Evolutionary conservation across 495 filamentous ascomycete genomes (phyloP).

Genomic region (Lichina pygmaea): DNA sequence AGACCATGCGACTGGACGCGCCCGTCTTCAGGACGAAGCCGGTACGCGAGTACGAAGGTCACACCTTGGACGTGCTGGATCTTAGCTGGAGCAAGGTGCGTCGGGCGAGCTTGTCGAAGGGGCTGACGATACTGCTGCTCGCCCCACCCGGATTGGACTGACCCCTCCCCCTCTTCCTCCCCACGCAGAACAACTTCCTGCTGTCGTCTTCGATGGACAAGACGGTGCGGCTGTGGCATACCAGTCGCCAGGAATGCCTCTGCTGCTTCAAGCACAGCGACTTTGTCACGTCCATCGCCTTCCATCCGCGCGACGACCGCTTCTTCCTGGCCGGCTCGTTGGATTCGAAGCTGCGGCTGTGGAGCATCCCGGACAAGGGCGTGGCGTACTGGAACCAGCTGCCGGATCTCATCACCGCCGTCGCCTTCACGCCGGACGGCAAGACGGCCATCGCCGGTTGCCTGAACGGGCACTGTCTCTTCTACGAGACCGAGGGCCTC

Average conservation of each 20-base stretch:
- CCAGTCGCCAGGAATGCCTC: constrained; percentile 60
- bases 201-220: constrained; percentile 97
- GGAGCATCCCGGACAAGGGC: constrained; percentile 92
- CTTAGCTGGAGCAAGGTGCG: constrained; percentile 85
- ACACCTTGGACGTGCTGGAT: constrained; percentile 69
- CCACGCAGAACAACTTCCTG: constrained; percentile 66
- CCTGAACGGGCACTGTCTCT: constrained; percentile 60
- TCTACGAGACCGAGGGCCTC: constrained; percentile 86
- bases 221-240: constrained; percentile 86
- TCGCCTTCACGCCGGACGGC: constrained; percentile 82
- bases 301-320: constrained; percentile 83
- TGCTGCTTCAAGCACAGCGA: constrained; percentile 94
- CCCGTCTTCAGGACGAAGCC: constrained; percentile 73
- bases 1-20: constrained; percentile 39
- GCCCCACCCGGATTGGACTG: neutral
- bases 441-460: constrained; percentile 73
- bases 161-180: neutral
- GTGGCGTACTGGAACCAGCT: constrained; percentile 68
- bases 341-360: constrained; percentile 74
- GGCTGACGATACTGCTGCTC: too few species aligned
- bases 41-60: constrained; percentile 53
- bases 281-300: constrained; percentile 82
- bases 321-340: constrained; percentile 91
- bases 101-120: neutral
- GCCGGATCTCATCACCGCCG: constrained; percentile 77